Conservation (phyloP, 75 land plant genomes). For the Cupressus sempervirens region DNA sequence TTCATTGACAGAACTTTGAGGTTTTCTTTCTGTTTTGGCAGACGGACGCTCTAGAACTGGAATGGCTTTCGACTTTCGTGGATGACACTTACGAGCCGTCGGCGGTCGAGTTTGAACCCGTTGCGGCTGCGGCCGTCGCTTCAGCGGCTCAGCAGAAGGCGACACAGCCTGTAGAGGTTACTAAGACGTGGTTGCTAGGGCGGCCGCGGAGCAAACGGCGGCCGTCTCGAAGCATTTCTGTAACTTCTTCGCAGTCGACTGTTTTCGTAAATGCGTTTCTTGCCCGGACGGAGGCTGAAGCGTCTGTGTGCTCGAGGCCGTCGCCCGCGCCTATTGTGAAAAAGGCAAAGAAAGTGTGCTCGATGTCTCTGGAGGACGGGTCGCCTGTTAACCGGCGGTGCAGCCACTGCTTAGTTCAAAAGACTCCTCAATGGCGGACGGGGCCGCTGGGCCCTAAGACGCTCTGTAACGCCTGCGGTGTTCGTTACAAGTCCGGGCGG, state of each 20-base stretch:
- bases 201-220: conserved; percentile 27
- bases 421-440: conserved; percentile 96
- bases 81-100: conserved; percentile 59
- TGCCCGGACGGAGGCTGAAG: conserved; percentile 8
- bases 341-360: not conserved
- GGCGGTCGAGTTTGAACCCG: conserved; percentile 9
- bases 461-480: conserved; percentile 93
- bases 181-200: conserved; percentile 20
- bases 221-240: not conserved
- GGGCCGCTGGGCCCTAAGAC: conserved; percentile 96
- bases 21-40: conserved; percentile 7
- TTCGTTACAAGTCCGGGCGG: conserved; percentile 88
- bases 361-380: conserved; percentile 2
- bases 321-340: not conserved
- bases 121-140: not conserved
- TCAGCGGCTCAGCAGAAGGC: conserved; percentile 3
- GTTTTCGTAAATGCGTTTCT: conserved; percentile 4
- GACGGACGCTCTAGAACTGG: conserved; percentile 84
- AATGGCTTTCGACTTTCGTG: conserved; percentile 80
- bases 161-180: not conserved
- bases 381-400: conserved; percentile 43
- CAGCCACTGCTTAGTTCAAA: conserved; percentile 79
- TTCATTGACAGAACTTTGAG: not conserved
- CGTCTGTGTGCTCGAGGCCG: not conserved
- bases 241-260: not conserved